Conservation (phyloP, 1,284 basidiomycete genomes). For the Microbotryum silenes-acaulis region DNA sequence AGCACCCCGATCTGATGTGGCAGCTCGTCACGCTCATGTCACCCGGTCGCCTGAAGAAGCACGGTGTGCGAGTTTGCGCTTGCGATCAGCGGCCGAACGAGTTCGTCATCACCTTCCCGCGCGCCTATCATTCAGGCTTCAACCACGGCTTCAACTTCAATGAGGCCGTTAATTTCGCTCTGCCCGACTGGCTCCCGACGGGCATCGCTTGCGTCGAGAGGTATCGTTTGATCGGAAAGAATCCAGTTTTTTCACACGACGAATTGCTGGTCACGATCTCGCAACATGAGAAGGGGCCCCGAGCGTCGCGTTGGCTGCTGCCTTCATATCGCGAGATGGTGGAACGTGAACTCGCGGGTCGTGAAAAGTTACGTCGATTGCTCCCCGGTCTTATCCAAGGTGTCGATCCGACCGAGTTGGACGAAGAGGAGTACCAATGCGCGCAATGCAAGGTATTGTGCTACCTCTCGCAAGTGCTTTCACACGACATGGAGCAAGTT, state of each 20-base stretch:
- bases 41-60: conserved; percentile 72
- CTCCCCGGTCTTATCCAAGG: conserved; percentile 55
- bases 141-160: conserved; percentile 73
- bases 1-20: conserved; percentile 92
- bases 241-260: conserved; percentile 96
- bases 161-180: conserved; percentile 97
- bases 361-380: conserved; percentile 49
- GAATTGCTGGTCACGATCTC: conserved; percentile 93
- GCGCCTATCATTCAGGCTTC: conserved; percentile 93
- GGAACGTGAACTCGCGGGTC: conserved; percentile 65
- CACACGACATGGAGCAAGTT: conserved; percentile 58
- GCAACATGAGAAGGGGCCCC: conserved; percentile 84
- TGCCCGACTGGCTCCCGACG: conserved; percentile 87
- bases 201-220: conserved; percentile 80
- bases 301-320: conserved; percentile 83
- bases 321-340: conserved; percentile 82
- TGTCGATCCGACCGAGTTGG: conserved; percentile 67
- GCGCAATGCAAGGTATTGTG: conserved; percentile 86
- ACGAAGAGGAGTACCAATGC: conserved; percentile 94
- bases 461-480: conserved; percentile 76
- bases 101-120: conserved; percentile 95
- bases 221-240: conserved; percentile 76
- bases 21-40: conserved; percentile 98
- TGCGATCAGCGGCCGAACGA: conserved; percentile 96
- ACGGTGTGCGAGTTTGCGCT: conserved; percentile 87